A percentile compares a stretch with the other conserved stretches of the same genome.
These are phyloP conservation scores for Monosporascus sp. DNA, from an alignment of 2,329 filamentous ascomycete species.

Conservation along the genomic window DNA sequence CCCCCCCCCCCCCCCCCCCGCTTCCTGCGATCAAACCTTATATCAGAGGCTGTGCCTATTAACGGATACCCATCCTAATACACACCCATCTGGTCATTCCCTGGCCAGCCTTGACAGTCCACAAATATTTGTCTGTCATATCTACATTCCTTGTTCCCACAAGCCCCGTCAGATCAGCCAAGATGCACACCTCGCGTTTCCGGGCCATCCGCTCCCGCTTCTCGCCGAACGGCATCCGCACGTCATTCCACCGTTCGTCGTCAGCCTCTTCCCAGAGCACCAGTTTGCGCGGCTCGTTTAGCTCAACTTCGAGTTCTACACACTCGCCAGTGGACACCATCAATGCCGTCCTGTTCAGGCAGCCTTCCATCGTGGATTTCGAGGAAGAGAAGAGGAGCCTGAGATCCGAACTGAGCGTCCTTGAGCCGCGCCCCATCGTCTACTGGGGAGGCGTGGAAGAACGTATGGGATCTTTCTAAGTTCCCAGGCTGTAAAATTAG, in stretches of 20 bases:
- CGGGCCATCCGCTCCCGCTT: constrained; percentile 47
- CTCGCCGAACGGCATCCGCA: constrained; percentile 43
- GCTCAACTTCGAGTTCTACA: constrained; percentile 39
- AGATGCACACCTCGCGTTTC: constrained; percentile 45
- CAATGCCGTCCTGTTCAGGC: constrained; percentile 55
- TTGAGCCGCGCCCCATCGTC: constrained; percentile 58
- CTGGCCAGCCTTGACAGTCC: not conserved
- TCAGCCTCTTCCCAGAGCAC: constrained; percentile 39
- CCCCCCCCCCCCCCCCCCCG: too few relatives aligned
- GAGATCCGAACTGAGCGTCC: constrained; percentile 47
- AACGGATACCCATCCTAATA: constrained; percentile 10
- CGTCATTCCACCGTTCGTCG: constrained; percentile 48
- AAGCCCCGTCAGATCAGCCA: constrained; percentile 16
- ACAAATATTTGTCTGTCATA: constrained; percentile 1
- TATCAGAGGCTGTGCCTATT: constrained; percentile 28
- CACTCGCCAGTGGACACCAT: constrained; percentile 45
- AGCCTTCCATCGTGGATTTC: constrained; percentile 51
- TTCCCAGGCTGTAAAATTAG: constrained; percentile 21
- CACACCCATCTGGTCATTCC: constrained; percentile 2
- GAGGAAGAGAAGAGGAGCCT: constrained; percentile 53
- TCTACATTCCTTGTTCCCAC: not conserved
- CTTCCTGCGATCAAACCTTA: constrained; percentile 14
- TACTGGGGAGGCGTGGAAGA: constrained; percentile 61
- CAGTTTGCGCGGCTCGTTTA: constrained; percentile 36
- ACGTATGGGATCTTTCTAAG: constrained; percentile 43